These are phyloP conservation scores for Mallotus nudiflorus DNA, from an alignment of 345 rosid species.

Conservation along the genomic window DNA sequence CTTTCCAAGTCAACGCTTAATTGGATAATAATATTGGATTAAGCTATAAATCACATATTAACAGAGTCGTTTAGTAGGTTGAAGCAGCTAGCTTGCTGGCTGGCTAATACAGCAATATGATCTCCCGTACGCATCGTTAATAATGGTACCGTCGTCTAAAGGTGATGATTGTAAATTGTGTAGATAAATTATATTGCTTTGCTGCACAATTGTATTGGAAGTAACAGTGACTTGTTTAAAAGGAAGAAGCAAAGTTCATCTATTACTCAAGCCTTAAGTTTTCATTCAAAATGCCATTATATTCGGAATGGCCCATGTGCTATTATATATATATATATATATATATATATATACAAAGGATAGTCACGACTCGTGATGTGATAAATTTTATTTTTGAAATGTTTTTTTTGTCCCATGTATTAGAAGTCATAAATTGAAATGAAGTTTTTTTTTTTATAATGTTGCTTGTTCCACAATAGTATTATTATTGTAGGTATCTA, in stretches of 20 bases:
- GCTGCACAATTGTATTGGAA: conserved; percentile 23
- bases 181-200: not conserved
- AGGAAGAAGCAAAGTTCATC: conserved; percentile 23
- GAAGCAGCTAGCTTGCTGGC: not conserved
- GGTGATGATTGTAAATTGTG: not conserved
- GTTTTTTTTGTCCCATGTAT: too few species aligned
- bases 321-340: not conserved
- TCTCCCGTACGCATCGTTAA: conserved; percentile 2
- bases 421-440: too few species aligned
- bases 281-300: conserved; percentile 7
- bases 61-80: conserved; percentile 21
- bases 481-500: too few species aligned
- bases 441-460: too few species aligned
- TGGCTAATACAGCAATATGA: not conserved
- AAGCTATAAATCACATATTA: not conserved
- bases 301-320: conserved; percentile 35
- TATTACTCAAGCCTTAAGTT: not conserved
- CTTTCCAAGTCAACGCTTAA: not conserved
- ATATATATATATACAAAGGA: too few species aligned
- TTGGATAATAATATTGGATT: not conserved
- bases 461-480: too few species aligned
- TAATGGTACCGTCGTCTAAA: not conserved
- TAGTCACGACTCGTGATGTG: too few species aligned
- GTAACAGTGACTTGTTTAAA: conserved; percentile 28
- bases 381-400: too few species aligned